phyloP scores from a whole-genome alignment of 371 early-diverging fungal genomes.

The Coelomomyces lativittatus region DNA sequence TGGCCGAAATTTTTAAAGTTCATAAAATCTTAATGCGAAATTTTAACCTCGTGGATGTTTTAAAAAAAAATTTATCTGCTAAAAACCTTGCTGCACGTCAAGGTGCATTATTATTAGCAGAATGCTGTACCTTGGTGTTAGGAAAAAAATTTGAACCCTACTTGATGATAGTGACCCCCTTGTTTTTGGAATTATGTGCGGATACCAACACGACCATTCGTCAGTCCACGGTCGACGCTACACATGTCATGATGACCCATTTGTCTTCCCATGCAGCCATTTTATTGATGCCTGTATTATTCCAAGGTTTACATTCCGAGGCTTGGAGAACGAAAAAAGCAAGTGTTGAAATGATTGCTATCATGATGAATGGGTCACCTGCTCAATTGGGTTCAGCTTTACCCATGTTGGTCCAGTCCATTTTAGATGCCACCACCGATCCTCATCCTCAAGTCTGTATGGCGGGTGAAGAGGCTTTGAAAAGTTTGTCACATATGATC shows the following conservation, averaged over 20 bases:
- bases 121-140: slow-evolving; percentile 61
- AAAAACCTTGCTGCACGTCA: slow-evolving; percentile 55
- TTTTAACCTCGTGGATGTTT: slow-evolving; percentile 53
- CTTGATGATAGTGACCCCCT: slow-evolving; percentile 74
- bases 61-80: slow-evolving; percentile 61
- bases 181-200: slow-evolving; percentile 68
- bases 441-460: slow-evolving; percentile 79
- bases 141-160: slow-evolving; percentile 95
- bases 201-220: slow-evolving; percentile 72
- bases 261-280: slow-evolving; percentile 89
- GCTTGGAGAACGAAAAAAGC: slow-evolving; percentile 93
- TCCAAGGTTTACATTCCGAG: slow-evolving; percentile 66
- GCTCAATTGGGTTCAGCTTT: slow-evolving; percentile 75
- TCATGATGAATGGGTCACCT: slow-evolving; percentile 92
- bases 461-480: slow-evolving; percentile 68
- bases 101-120: slow-evolving; percentile 85
- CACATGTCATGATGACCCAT: slow-evolving; percentile 87
- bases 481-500: slow-evolving; percentile 79
- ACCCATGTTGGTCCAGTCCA: slow-evolving; percentile 76
- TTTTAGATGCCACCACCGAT: slow-evolving; percentile 77
- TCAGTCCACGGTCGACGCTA: slow-evolving; percentile 73
- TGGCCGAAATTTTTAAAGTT: slow-evolving; percentile 89
- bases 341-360: slow-evolving; percentile 78
- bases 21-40: slow-evolving; percentile 65
- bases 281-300: slow-evolving; percentile 71